phyloP scores from a whole-genome alignment of 345 rosid species.

The Hypericum perforatum region DNA sequence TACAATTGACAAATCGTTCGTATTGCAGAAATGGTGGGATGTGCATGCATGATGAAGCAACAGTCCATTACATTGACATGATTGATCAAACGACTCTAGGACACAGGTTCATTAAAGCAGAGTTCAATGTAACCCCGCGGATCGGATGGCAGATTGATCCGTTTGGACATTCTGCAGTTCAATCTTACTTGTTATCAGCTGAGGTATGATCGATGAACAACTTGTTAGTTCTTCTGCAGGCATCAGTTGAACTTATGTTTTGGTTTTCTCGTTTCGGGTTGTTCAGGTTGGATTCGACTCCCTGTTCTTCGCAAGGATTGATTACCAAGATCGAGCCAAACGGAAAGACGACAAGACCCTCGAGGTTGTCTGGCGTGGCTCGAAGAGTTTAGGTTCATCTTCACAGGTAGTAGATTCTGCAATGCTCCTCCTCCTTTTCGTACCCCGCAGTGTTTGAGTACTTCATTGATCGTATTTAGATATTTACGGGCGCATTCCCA shows the following conservation, averaged over 20 bases:
- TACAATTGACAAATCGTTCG: too few species aligned
- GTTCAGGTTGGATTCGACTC: conserved; percentile 51
- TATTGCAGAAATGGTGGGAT: conserved; percentile 4
- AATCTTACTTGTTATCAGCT: conserved; percentile 1
- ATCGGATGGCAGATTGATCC: conserved; percentile 12
- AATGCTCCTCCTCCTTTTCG: background rate
- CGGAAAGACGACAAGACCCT: conserved; percentile 36
- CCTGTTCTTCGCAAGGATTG: conserved; percentile 38
- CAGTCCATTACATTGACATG: conserved; percentile 5
- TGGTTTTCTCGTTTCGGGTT: background rate
- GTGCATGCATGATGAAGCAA: conserved; percentile 7
- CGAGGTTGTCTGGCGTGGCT: conserved; percentile 46
- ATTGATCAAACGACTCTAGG: background rate
- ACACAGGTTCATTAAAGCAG: background rate
- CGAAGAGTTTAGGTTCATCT: conserved; percentile 44
- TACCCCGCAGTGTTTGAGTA: background rate
- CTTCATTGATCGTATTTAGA: conserved; percentile 17
- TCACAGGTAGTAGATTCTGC: conserved; percentile 25
- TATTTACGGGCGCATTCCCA: conserved; percentile 46
- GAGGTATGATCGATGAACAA: too few species aligned
- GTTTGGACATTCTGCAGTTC: conserved; percentile 10
- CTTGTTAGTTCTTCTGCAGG: too few species aligned
- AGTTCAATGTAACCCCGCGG: conserved; percentile 8
- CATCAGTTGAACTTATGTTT: too few species aligned
- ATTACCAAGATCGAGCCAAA: conserved; percentile 47